Base-by-base conservation (phyloP, 2,329 filamentous ascomycete genomes). In the Hymenoscyphus occultus region DNA sequence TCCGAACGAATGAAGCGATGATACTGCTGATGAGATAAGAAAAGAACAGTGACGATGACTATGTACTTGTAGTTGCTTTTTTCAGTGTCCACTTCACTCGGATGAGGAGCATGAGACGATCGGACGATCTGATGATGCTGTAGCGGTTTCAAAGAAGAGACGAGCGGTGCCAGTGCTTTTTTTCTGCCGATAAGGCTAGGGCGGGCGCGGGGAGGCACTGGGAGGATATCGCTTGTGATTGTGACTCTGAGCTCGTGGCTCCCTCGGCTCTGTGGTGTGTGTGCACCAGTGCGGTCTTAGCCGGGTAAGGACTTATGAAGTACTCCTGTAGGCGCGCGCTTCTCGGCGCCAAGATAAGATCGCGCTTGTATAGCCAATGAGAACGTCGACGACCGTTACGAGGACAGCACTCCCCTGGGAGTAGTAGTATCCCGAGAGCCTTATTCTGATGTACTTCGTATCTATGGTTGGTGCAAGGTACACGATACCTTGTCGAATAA, bases 201-300 rank as follows among this genome's bases (percentile, higher is more conserved):
- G 45, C 45, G 19, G 35, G 35, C 35, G 35, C 35, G 9, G 9
- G 35, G 35, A 6, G 35, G 32, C 5, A 9, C 32, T 22, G 58
- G 28, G 13, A 35, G 54, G 63, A 65, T 65, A 65, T 65, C 64
- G 64, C 64, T 56, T 58, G 40, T 32, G 45, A 51, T 51, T 51
- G 22, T 12, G 59, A 40, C 40, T 14, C 10, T 39, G 5, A 39
- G 28, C 35, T 35, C 60, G 19, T 31, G 9, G 28, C 28, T 28
- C n/a, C 45, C 19, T 51, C 14, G 4, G n/a, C 45, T 22, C 28
- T 28, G 28, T n/a, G n/a, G n/a, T n/a, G n/a, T n/a, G n/a, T 28
- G 28, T 28, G 28, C 28, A 28, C 28, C 28, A 28, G 28, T 28
- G 3, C 3, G 28, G 28, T 28, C 28, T 28, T 28, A 28, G 28